Conservation (phyloP, 2,329 filamentous ascomycete species). For the Sporothrix brunneoviolacea region DNA sequence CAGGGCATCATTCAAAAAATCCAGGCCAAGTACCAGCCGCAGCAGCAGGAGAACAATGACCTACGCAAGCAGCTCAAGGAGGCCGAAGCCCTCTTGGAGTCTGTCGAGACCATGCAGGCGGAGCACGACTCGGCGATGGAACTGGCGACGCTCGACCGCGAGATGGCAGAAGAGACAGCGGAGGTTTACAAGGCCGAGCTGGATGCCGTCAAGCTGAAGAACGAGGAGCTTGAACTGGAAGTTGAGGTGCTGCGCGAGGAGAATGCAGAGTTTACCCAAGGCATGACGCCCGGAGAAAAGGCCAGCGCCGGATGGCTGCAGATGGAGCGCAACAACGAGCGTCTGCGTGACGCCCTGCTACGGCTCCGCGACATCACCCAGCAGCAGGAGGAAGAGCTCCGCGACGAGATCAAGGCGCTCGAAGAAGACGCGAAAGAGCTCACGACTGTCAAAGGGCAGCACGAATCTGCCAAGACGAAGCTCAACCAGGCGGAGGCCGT, state of each 20-base stretch:
- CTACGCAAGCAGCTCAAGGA: constrained; percentile 74
- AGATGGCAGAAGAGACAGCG: constrained; percentile 92
- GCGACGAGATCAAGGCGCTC: constrained; percentile 65
- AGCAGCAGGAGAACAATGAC: constrained; percentile 71
- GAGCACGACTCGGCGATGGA: constrained; percentile 83
- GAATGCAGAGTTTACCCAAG: constrained; percentile 73
- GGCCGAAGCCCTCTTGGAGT: constrained; percentile 60
- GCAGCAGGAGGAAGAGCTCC: constrained; percentile 74
- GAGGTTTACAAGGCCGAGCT: constrained; percentile 77
- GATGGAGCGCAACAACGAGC: constrained; percentile 84
- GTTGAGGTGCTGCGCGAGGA: constrained; percentile 82
- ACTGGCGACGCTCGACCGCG: constrained; percentile 79
- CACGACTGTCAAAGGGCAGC: constrained; percentile 59
- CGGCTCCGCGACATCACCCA: constrained; percentile 80
- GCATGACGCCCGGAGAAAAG: constrained; percentile 82
- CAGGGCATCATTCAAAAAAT: constrained; percentile 85
- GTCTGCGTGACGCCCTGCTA: constrained; percentile 77
- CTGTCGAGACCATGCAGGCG: constrained; percentile 66
- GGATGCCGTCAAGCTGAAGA: constrained; percentile 65
- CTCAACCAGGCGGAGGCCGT: constrained; percentile 65
- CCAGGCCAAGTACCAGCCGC: constrained; percentile 79
- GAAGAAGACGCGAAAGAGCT: constrained; percentile 67
- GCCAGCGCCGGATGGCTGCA: constrained; percentile 84
- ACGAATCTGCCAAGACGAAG: constrained; percentile 64
- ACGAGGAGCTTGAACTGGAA: constrained; percentile 82